These are phyloP conservation scores for Monosporascus ibericus DNA, from an alignment of 2,329 filamentous ascomycete genomes.

Conservation along the genomic window DNA sequence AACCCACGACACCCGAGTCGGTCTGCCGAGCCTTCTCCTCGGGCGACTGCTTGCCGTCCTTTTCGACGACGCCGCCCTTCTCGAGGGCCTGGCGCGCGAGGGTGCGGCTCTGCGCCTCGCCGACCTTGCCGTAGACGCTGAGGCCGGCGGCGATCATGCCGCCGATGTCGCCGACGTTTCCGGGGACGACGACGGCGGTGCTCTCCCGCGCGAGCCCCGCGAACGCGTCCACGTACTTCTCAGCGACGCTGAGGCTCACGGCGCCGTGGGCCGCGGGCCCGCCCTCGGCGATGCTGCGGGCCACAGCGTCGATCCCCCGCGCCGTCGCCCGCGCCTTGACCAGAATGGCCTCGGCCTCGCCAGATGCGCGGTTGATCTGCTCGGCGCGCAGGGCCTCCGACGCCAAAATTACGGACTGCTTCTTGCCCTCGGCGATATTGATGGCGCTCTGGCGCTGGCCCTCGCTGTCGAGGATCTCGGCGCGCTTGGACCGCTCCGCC, in stretches of 20 bases:
- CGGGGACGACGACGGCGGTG: conserved; percentile 90
- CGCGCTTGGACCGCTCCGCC: conserved; percentile 92
- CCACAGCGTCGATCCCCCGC: conserved; percentile 79
- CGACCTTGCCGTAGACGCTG: conserved; percentile 92
- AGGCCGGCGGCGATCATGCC: conserved; percentile 96
- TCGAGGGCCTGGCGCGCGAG: conserved; percentile 50
- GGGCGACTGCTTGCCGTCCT: conserved; percentile 11
- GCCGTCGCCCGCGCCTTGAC: conserved; percentile 84
- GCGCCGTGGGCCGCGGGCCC: conserved; percentile 73
- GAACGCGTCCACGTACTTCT: conserved; percentile 98
- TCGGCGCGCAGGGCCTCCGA: conserved; percentile 87
- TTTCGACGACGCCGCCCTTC: conserved; percentile 15
- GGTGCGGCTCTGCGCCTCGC: conserved; percentile 66
- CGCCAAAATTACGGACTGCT: conserved; percentile 93
- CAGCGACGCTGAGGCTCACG: conserved; percentile 80
- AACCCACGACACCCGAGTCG: conserved; percentile 19
- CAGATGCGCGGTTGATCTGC: conserved; percentile 85
- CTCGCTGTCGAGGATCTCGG: conserved; percentile 95
- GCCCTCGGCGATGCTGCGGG: conserved; percentile 66
- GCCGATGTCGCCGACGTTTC: conserved; percentile 93
- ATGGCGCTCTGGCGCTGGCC: conserved; percentile 96
- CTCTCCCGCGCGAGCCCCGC: conserved; percentile 89
- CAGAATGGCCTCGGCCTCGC: conserved; percentile 90
- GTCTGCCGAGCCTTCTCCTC: conserved; percentile 11
- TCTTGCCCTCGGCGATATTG: conserved; percentile 96